Evolutionary conservation across 331 rosid species (phyloP).

Genomic region (Spiraea crenata): DNA sequence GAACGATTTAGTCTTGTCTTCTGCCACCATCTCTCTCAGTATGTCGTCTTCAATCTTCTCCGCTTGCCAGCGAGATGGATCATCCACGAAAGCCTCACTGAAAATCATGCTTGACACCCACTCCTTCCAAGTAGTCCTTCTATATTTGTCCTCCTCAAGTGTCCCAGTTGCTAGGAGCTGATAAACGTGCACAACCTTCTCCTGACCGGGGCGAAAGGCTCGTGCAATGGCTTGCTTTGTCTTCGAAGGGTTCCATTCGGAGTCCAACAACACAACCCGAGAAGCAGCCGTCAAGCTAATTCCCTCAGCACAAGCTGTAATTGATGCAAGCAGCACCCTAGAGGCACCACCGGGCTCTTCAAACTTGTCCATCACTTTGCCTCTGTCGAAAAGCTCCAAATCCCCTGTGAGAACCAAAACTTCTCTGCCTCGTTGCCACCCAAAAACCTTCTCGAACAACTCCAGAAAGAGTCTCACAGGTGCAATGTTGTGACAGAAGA

Average conservation of each 20-base stretch:
- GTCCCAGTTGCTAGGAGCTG: conserved; percentile 82
- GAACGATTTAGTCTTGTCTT: conserved; percentile 68
- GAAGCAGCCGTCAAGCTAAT: conserved; percentile 97
- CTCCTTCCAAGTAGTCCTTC: conserved; percentile 89
- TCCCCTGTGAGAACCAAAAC: conserved; percentile 81
- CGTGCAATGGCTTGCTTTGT: conserved; percentile 96
- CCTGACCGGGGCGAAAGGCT: conserved; percentile 95
- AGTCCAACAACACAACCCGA: conserved; percentile 81
- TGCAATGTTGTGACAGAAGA: conserved; percentile 93
- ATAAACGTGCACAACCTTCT: conserved; percentile 82
- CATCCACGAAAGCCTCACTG: conserved; percentile 90
- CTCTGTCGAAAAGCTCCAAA: conserved; percentile 84
- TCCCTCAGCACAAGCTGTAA: conserved; percentile 96
- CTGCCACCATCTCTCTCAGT: conserved; percentile 80
- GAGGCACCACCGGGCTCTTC: conserved; percentile 75
- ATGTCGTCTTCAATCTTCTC: conserved; percentile 89
- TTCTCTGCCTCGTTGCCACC: conserved; percentile 72
- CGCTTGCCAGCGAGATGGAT: conserved; percentile 85
- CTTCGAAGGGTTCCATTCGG: conserved; percentile 97
- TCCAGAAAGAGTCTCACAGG: conserved; percentile 69
- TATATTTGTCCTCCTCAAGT: conserved; percentile 75
- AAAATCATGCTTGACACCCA: conserved; percentile 97
- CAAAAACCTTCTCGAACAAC: conserved; percentile 69
- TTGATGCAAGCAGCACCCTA: conserved; percentile 88
- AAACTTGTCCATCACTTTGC: conserved; percentile 81